Percentiles rank a stretch among this genome's conserved stretches.
Evolutionary conservation across 306 rosid species (phyloP).

Genomic region (Comarum palustre): DNA sequence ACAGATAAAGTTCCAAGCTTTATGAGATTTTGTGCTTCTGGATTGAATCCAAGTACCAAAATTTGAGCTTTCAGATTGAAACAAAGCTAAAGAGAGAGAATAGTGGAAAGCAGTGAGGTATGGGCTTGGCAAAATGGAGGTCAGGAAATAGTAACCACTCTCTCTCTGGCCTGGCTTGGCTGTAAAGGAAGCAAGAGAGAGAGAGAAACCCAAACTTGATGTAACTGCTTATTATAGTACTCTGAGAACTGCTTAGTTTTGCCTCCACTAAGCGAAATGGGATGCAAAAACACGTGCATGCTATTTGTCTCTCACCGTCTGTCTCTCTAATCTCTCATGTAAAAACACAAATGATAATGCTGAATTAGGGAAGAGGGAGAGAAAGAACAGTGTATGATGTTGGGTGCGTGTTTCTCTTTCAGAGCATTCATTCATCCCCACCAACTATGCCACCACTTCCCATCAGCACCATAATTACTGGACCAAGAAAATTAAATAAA

Average conservation of each 20-base stretch:
- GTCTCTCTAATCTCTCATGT: not conserved
- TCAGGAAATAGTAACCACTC: conserved; percentile 33
- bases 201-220: conserved; percentile 47
- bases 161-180: conserved; percentile 34
- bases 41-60: conserved; percentile 34
- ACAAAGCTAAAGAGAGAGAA: conserved; percentile 11
- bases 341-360: conserved; percentile 17
- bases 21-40: conserved; percentile 14
- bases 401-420: conserved; percentile 45
- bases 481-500: conserved; percentile 18
- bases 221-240: conserved; percentile 27
- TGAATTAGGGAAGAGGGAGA: not conserved
- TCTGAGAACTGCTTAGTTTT: conserved; percentile 31
- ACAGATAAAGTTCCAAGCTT: conserved; percentile 37
- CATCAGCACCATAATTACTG: conserved; percentile 32
- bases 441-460: conserved; percentile 49
- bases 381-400: conserved; percentile 17
- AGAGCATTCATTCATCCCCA: conserved; percentile 74
- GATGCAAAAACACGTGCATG: conserved; percentile 21
- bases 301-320: not conserved
- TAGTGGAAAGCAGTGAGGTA: conserved; percentile 36
- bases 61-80: conserved; percentile 29
- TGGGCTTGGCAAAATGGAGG: conserved; percentile 37
- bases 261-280: conserved; percentile 48
- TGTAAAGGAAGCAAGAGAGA: conserved; percentile 63